Evolutionary conservation across 352 stramenopile species (phyloP), one percentile per base, ranked within the genome.

Genomic region (Globisporangium abappressorium): DNA sequence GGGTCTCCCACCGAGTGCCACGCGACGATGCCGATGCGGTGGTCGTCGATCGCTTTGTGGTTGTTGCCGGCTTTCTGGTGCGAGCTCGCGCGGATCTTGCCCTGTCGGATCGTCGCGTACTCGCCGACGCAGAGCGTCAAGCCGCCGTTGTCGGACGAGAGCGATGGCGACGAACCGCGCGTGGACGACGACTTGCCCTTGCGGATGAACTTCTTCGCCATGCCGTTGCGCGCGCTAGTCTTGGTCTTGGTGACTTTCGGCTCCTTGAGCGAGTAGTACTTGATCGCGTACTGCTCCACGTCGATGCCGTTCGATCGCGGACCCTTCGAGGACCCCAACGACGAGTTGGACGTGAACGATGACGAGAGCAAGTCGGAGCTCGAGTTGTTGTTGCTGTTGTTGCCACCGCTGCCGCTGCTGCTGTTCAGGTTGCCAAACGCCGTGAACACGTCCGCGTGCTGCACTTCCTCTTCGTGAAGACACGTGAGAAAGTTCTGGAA

Each of bases 1-100:
- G 81, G 80, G 68, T 91, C 83, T 49, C 87, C 81, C 24, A 91
- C 71, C n/a, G 83, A 91, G 59, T 91, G 81, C 30, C 79, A 78
- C 67, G 81, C 82, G 62, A 91, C 83, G 72, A 91, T 87, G 5
- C 83, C 83, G 14, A 91, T 69, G 2, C 83, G 83, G 14, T 82
- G 69, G 65, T 91, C 80, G 18, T 68, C 66, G 14, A 53, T 9
- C 26, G 67, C 64, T 53, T 69, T 75, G n/a, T 68, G 67, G n/a
- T 63, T 68, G 15, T 34, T 33, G 22, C 24, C 18, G 20, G 36
- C 30, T 34, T 61, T 33, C 24, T 62, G 53, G 9, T 28, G 26
- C 22, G 6, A 65, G 34, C 22, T 58, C 38, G 62, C 22, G 33
- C 76, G 73, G 30, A 79, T 65, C 15, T 84, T 68, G 30, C 79